These are phyloP conservation scores for Nicotiana undulata DNA, from an alignment of 257 asterid genomes.

Conservation along the genomic window DNA sequence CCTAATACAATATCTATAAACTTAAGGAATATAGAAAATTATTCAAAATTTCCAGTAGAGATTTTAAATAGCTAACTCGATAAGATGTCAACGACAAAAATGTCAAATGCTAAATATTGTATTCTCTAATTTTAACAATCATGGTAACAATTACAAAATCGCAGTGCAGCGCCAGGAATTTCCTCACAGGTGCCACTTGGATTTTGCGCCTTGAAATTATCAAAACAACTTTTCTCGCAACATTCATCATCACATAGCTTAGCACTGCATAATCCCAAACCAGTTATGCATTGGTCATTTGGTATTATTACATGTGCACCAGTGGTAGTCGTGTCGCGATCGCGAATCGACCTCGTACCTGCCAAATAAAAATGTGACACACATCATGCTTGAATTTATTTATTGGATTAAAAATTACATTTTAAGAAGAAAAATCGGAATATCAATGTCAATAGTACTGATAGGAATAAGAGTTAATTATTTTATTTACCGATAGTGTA, in stretches of 20 bases:
- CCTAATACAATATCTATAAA: no score
- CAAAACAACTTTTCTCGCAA: neutral
- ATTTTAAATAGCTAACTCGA: no score
- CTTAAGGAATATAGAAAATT: no score
- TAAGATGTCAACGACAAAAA: no score
- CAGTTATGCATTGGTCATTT: neutral
- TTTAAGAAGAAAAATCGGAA: no score
- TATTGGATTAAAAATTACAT: no score
- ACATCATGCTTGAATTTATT: neutral
- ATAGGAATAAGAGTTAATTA: no score
- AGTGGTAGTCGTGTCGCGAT: neutral
- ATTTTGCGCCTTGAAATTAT: neutral
- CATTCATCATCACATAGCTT: neutral
- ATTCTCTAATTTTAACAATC: neutral
- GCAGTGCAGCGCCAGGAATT: neutral
- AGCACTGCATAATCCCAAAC: neutral
- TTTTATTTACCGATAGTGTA: no score
- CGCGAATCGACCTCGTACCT: neutral
- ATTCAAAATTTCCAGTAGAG: no score
- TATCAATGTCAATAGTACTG: no score
- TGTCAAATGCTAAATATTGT: no score
- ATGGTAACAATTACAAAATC: neutral
- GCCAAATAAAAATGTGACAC: neutral
- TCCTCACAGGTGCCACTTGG: neutral
- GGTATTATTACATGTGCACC: neutral